Conservation (phyloP, 75 land plant genomes). For the Cryptomeria japonica region DNA sequence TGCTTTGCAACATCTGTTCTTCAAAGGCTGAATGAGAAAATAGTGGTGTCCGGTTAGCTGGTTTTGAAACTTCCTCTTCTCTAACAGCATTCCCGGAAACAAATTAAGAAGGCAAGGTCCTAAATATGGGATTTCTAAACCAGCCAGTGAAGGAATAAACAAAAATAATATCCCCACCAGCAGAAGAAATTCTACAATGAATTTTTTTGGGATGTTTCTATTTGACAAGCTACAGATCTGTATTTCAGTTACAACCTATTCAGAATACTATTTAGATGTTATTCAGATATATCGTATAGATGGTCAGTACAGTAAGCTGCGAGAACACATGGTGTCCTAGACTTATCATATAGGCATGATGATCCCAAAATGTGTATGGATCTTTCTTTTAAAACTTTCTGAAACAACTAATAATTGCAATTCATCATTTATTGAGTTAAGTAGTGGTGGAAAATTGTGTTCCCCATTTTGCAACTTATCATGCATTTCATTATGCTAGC, state of each 20-base stretch:
- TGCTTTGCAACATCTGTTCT: not conserved
- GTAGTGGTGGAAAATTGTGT: not conserved
- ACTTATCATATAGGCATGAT: not conserved
- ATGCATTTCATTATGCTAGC: not conserved
- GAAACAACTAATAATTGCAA: not conserved
- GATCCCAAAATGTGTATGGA: not conserved
- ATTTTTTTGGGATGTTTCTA: not conserved
- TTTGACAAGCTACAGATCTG: not conserved
- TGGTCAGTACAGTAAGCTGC: not conserved
- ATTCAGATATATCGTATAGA: not conserved
- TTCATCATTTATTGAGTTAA: not conserved
- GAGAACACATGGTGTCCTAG: not conserved
- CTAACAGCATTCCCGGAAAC: not conserved
- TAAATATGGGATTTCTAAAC: not conserved
- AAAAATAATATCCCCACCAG: not conserved
- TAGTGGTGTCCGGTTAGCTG: not conserved
- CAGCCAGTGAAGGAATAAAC: not conserved
- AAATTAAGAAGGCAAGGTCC: not conserved
- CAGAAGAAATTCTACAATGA: not conserved
- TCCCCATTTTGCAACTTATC: not conserved
- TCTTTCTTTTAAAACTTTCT: not conserved
- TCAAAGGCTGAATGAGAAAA: not conserved
- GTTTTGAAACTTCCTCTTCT: not conserved
- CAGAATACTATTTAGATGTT: too few relatives aligned
- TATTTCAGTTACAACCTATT: not conserved